Conservation (phyloP, 148 eudicot species). For the Spergularia bocconei region DNA sequence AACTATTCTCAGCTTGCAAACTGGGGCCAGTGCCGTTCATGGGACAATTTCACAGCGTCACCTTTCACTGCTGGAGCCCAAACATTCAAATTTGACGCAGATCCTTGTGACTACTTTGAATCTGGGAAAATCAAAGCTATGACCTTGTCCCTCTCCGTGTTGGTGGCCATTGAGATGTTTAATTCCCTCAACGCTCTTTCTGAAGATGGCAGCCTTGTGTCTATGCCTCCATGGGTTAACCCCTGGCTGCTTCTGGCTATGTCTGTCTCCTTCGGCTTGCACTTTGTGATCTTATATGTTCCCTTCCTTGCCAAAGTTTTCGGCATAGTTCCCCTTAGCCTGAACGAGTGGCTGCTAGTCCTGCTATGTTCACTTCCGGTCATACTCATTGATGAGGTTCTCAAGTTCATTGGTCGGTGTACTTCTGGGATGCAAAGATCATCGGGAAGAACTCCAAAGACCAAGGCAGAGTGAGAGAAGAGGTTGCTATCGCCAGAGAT, state of each 20-base stretch:
- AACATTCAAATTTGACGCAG: constrained; percentile 43
- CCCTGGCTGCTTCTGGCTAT: constrained; percentile 69
- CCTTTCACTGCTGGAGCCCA: constrained; percentile 66
- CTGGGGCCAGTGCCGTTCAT: constrained; percentile 68
- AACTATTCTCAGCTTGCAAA: constrained; percentile 64
- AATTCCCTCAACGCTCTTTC: constrained; percentile 75
- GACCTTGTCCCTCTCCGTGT: constrained; percentile 75
- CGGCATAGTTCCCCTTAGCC: constrained; percentile 70
- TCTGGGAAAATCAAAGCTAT: constrained; percentile 68
- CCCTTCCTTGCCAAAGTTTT: constrained; percentile 73
- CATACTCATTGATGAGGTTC: constrained; percentile 77
- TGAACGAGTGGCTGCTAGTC: constrained; percentile 64
- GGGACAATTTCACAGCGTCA: constrained; percentile 52
- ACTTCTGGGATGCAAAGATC: constrained; percentile 37
- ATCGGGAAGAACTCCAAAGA: constrained; percentile 25
- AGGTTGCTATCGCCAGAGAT: constrained; percentile 6
- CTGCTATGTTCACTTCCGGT: constrained; percentile 61
- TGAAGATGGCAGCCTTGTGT: constrained; percentile 61
- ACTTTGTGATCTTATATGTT: constrained; percentile 67
- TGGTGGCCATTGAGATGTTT: constrained; percentile 82
- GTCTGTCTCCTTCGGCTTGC: constrained; percentile 71
- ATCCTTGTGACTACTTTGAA: constrained; percentile 68
- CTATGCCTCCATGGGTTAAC: constrained; percentile 85
- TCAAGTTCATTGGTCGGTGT: constrained; percentile 73
- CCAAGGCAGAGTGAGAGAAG: constrained; percentile 45